Percentiles rank a stretch among this genome's conserved stretches.
phyloP scores from a whole-genome alignment of 768 basidiomycete species.

The Tricholoma hemisulphureum region DNA sequence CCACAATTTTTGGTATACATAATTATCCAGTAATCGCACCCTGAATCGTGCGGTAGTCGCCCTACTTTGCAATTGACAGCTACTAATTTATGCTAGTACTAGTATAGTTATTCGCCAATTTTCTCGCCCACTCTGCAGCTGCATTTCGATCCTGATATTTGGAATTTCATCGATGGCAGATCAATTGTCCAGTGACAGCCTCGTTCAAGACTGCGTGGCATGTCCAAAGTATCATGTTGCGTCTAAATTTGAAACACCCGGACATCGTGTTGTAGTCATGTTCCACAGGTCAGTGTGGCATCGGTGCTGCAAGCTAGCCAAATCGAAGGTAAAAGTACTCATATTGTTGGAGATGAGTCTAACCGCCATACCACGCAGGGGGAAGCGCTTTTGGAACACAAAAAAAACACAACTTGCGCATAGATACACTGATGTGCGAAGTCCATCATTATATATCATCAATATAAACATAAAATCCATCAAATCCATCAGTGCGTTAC shows the following conservation, averaged over 20 bases:
- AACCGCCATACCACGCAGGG: too few relatives aligned
- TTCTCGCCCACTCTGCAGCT: not conserved
- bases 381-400: too few relatives aligned
- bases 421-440: too few relatives aligned
- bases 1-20: too few relatives aligned
- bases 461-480: not conserved
- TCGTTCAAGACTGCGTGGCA: not conserved
- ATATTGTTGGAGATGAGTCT: not conserved
- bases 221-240: not conserved
- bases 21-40: too few relatives aligned
- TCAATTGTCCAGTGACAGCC: not conserved
- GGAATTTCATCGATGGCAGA: not conserved
- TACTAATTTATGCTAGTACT: not conserved
- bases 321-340: not conserved
- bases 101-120: not conserved
- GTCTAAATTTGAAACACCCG: conserved; percentile 2
- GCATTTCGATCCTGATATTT: not conserved
- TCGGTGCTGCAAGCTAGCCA: not conserved
- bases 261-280: conserved; percentile 14
- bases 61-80: too few relatives aligned
- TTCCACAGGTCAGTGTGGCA: not conserved
- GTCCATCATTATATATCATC: not conserved
- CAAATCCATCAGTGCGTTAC: too few relatives aligned
- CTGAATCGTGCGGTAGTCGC: too few relatives aligned
- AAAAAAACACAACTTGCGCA: not conserved